A percentile compares a stretch with the other conserved stretches of the same genome.
These are phyloP conservation scores for Rhizophagus clarus DNA, from an alignment of 192 early-diverging fungal genomes.

Conservation along the genomic window DNA sequence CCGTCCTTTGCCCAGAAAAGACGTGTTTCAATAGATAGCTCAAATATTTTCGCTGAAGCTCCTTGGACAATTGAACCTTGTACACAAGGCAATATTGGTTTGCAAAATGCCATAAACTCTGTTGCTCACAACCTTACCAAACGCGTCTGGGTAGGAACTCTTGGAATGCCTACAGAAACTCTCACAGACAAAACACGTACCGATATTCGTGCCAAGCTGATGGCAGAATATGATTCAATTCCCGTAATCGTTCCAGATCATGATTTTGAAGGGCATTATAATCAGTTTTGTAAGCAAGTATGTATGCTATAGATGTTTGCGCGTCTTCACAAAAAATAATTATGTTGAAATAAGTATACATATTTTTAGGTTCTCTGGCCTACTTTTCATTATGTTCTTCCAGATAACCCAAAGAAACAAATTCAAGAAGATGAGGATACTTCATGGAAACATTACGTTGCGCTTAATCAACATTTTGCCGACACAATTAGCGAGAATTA, in stretches of 20 bases:
- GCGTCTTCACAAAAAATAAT: not conserved
- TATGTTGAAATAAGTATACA: not conserved
- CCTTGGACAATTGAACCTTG: conserved; percentile 73
- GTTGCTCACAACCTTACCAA: conserved; percentile 57
- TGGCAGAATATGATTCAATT: conserved; percentile 63
- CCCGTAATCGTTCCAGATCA: conserved; percentile 81
- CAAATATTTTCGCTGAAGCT: conserved; percentile 45
- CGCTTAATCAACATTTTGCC: conserved; percentile 86
- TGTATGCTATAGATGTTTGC: not conserved
- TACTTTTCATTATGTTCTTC: conserved; percentile 93
- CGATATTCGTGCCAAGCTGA: conserved; percentile 63
- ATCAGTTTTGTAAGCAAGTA: conserved; percentile 95
- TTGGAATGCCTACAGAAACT: conserved; percentile 75
- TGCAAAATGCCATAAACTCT: conserved; percentile 88
- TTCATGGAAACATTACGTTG: conserved; percentile 81
- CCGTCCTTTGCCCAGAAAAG: not conserved
- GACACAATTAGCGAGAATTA: conserved; percentile 78
- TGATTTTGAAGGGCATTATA: conserved; percentile 91
- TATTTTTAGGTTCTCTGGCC: conserved; percentile 86
- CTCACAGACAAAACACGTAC: conserved; percentile 61
- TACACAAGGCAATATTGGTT: conserved; percentile 88
- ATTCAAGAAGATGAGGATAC: conserved; percentile 67
- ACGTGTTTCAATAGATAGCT: conserved; percentile 40
- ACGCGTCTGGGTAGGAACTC: conserved; percentile 75
- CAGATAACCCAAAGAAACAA: conserved; percentile 82